A percentile compares a stretch with the other conserved stretches of the same genome.
These are phyloP conservation scores for Saccharum spontaneum DNA, from an alignment of 176 grass and related monocot species.

Conservation along the genomic window DNA sequence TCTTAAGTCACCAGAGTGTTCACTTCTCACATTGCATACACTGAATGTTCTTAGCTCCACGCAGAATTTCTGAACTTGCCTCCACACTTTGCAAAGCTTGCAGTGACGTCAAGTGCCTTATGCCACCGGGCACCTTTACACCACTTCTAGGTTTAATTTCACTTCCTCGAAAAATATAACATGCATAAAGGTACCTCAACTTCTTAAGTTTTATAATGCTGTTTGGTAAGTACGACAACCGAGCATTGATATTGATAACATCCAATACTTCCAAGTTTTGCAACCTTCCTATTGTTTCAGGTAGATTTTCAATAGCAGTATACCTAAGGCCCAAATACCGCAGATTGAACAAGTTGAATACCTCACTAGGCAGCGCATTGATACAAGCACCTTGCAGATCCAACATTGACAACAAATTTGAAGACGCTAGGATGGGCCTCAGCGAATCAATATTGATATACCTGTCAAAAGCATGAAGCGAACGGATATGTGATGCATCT, in stretches of 20 bases:
- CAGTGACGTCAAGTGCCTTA: not conserved
- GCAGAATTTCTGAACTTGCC: not conserved
- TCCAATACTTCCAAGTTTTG: not conserved
- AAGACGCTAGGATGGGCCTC: not conserved
- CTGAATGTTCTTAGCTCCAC: not conserved
- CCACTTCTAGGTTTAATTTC: not conserved
- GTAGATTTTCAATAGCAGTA: not conserved
- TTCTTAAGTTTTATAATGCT: not conserved
- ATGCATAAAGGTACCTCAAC: not conserved
- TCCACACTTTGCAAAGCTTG: not conserved
- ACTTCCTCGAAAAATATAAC: fast-evolving
- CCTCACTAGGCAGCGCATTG: not conserved
- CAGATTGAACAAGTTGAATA: not conserved
- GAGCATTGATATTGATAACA: fast-evolving
- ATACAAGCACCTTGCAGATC: not conserved
- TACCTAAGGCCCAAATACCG: not conserved
- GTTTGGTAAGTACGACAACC: not conserved
- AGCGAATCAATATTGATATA: not conserved
- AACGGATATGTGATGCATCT: not conserved
- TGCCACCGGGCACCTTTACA: not conserved
- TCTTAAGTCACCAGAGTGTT: not conserved
- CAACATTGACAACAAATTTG: not conserved
- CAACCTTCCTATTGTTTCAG: not conserved
- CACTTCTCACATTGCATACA: not conserved
- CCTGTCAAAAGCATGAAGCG: not conserved